Percentiles rank a stretch among this genome's conserved stretches.
Conservation (phyloP, 2,329 filamentous ascomycete species). For the Diaporthe humulicola region DNA sequence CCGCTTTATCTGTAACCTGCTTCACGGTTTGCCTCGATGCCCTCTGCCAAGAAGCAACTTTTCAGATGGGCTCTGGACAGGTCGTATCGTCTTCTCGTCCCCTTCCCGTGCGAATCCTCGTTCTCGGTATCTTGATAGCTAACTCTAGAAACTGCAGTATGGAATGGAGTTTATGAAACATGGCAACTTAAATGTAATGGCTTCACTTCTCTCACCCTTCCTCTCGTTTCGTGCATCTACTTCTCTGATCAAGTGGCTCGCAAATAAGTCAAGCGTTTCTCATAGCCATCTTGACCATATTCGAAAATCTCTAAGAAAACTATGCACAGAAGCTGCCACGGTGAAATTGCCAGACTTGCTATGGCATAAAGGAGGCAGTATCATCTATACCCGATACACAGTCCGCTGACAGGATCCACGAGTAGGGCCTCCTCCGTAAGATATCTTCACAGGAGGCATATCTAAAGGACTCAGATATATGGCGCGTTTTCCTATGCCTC, state of each 20-base stretch:
- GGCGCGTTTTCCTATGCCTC: conserved; percentile 19
- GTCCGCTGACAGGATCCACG: neutral
- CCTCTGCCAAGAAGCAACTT: neutral
- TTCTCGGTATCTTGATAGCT: neutral
- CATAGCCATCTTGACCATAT: neutral
- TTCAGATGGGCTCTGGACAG: neutral
- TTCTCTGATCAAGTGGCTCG: neutral
- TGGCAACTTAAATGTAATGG: conserved; percentile 23
- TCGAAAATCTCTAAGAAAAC: no score
- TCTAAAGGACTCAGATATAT: conserved; percentile 1
- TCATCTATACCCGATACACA: neutral
- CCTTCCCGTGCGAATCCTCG: neutral
- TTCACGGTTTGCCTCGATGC: neutral
- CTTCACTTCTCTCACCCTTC: neutral
- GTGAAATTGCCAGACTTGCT: neutral
- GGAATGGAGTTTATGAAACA: conserved; percentile 31
- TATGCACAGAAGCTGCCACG: neutral
- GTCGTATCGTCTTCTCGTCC: neutral
- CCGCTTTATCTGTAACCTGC: neutral
- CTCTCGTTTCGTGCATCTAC: neutral
- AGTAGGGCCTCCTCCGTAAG: conserved; percentile 18
- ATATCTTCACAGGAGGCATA: neutral
- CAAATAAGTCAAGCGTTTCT: neutral
- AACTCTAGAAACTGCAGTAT: neutral
- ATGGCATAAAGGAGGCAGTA: neutral